Evolutionary conservation across 2,329 filamentous ascomycete species (phyloP).

Genomic region (Pezicula neosporulosa): DNA sequence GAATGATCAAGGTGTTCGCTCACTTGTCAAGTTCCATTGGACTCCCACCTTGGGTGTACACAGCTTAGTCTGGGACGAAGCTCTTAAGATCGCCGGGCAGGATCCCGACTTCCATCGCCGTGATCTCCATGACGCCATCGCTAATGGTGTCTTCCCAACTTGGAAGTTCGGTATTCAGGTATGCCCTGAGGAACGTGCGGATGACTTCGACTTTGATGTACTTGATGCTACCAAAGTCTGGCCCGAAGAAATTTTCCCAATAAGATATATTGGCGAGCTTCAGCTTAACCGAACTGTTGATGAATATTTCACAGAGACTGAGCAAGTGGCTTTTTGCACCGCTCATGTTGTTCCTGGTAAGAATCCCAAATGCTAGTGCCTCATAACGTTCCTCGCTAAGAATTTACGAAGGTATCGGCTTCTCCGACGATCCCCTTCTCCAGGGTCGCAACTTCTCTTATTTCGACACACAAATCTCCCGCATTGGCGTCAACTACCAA

Average conservation of each 20-base stretch:
- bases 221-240: slow-evolving; percentile 84
- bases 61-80: slow-evolving; percentile 77
- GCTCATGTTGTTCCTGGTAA: slow-evolving; percentile 76
- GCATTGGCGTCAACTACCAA: slow-evolving; percentile 72
- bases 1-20: slow-evolving; percentile 64
- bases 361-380: slow-evolving; percentile 42
- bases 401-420: slow-evolving; percentile 57
- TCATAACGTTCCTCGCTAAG: not conserved
- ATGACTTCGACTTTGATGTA: slow-evolving; percentile 82
- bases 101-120: slow-evolving; percentile 82
- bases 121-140: slow-evolving; percentile 72
- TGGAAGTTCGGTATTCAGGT: slow-evolving; percentile 85
- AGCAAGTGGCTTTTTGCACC: slow-evolving; percentile 82
- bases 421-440: slow-evolving; percentile 70
- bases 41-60: slow-evolving; percentile 68
- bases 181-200: slow-evolving; percentile 65
- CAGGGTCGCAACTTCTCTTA: slow-evolving; percentile 72
- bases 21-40: slow-evolving; percentile 77
- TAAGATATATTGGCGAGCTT: slow-evolving; percentile 75
- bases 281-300: slow-evolving; percentile 78
- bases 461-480: slow-evolving; percentile 65
- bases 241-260: slow-evolving; percentile 73
- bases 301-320: slow-evolving; percentile 78
- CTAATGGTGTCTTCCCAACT: slow-evolving; percentile 65
- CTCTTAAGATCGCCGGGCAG: slow-evolving; percentile 68